Conservation (phyloP, 371 early-diverging fungal genomes). For the Rhizopus microsporus region DNA sequence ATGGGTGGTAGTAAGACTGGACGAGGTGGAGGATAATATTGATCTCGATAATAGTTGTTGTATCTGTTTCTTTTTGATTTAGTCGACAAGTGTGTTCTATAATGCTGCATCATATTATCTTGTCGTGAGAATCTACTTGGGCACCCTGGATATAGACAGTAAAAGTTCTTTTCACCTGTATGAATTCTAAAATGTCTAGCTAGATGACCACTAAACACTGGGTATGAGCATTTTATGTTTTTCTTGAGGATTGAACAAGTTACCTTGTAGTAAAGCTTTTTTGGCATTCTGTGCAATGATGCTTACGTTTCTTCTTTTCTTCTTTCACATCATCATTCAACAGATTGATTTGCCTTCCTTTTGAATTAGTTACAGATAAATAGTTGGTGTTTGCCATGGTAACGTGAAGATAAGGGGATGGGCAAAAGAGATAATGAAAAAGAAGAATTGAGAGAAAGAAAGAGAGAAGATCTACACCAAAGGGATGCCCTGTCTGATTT, state of each 20-base stretch:
- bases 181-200: slow-evolving; percentile 89
- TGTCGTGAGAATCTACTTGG: slow-evolving; percentile 84
- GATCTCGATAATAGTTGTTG: slow-evolving; percentile 1
- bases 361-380: slow-evolving; percentile 38
- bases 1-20: neutral
- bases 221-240: neutral
- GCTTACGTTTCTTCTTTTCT: slow-evolving; percentile 37
- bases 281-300: slow-evolving; percentile 56
- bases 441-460: slow-evolving; percentile 12
- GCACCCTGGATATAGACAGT: slow-evolving; percentile 78
- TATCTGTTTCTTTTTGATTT: slow-evolving; percentile 51
- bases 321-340: slow-evolving; percentile 31
- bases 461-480: neutral
- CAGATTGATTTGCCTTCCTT: slow-evolving; percentile 43
- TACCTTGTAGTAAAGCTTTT: slow-evolving; percentile 65
- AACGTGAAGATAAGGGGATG: no score
- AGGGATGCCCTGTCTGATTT: no score
- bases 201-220: slow-evolving; percentile 69
- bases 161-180: slow-evolving; percentile 89
- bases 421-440: neutral
- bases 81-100: slow-evolving; percentile 73
- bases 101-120: slow-evolving; percentile 91
- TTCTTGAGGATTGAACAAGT: neutral
- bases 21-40: slow-evolving; percentile 10
- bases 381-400: neutral